Evolutionary conservation across 2,329 filamentous ascomycete species (phyloP), one percentile per base, ranked within the genome.

Genomic region (Rutstroemia sp.): DNA sequence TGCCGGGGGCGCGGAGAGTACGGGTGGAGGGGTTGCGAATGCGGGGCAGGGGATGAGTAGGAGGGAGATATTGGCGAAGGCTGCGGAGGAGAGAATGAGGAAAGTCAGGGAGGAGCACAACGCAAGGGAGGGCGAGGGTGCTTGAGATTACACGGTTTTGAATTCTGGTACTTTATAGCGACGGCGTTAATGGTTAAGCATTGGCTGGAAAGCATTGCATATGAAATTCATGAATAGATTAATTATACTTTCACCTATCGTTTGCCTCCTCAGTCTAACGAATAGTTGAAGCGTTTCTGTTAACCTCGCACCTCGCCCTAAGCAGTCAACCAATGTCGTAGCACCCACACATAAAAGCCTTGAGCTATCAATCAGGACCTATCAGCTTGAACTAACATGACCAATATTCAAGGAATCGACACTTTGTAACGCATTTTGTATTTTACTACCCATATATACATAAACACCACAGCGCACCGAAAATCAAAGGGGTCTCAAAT

Each of bases 11-110:
- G 70, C 74, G 42, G 72, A 71, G 36, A 65, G 66, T 39, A 69
- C 70, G 2, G 65, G 64, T 38, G 10, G 27, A 27, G 16, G 6
- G 17, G 42, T 5, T n/a, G 62, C 64, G 2, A 55, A 50, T 14
- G 52, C 55, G 44, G 64, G 58, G 48, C 61, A 68, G 71, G 73
- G 76, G n/a, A 67, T 89, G 70, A 87, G 76, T 62, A 76, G 88
- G 60, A 79, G 90, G 56, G 89, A 95, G 65, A 80, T 90, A 38
- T 75, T 94, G 54, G 89, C 89, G 0, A 82, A 76, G 54, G 88
- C 87, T 5, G 87, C 86, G 0, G 87, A 91, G 71, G 84, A 88
- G 52, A 65, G 68, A 45, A 64, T 69, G 49, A 69, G 65, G 56
- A 64, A 61, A 34, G 19, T 62, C 34, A 62, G 61, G 42, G 66